phyloP scores from a whole-genome alignment of 768 basidiomycete species.

The Suillus sp. region DNA sequence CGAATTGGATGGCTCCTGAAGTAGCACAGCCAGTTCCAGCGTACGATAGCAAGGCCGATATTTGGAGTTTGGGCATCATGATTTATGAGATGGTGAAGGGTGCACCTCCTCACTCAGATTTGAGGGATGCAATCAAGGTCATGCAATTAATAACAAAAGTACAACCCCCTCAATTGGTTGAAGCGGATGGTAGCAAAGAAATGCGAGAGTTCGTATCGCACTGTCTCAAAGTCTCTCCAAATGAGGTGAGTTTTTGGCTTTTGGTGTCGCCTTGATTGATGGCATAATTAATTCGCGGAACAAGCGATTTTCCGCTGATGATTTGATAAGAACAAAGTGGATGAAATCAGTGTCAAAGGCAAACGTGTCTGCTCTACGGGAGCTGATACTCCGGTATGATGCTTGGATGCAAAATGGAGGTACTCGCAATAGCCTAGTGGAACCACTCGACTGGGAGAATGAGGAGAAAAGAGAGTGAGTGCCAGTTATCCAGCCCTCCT shows the following conservation, averaged over 20 bases:
- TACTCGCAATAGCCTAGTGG: slow-evolving; percentile 75
- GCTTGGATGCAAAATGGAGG: slow-evolving; percentile 68
- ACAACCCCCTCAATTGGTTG: slow-evolving; percentile 78
- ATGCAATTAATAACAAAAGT: slow-evolving; percentile 88
- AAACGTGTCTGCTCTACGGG: slow-evolving; percentile 69
- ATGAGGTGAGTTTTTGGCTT: slow-evolving; percentile 54
- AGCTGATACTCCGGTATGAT: slow-evolving; percentile 79
- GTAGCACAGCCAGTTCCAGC: slow-evolving; percentile 86
- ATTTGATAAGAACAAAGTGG: slow-evolving; percentile 87
- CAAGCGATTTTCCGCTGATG: slow-evolving; percentile 88
- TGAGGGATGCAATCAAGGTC: slow-evolving; percentile 79
- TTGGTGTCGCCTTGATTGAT: slow-evolving; percentile 13
- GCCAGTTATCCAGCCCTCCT: slow-evolving; percentile 7
- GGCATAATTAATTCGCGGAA: not conserved
- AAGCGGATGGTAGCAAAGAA: slow-evolving; percentile 78
- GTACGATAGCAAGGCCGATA: slow-evolving; percentile 97
- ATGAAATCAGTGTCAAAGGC: slow-evolving; percentile 75
- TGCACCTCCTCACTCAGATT: slow-evolving; percentile 88
- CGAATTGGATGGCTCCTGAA: slow-evolving; percentile 99
- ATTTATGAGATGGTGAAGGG: slow-evolving; percentile 97
- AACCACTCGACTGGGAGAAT: slow-evolving; percentile 70
- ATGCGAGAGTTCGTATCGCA: slow-evolving; percentile 86
- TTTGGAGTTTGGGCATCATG: slow-evolving; percentile 97
- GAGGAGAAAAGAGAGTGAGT: slow-evolving; percentile 61
- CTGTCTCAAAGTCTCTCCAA: slow-evolving; percentile 81